Base-by-base conservation (phyloP, 192 early-diverging fungal species). In the Dimargaris cristalligena region DNA sequence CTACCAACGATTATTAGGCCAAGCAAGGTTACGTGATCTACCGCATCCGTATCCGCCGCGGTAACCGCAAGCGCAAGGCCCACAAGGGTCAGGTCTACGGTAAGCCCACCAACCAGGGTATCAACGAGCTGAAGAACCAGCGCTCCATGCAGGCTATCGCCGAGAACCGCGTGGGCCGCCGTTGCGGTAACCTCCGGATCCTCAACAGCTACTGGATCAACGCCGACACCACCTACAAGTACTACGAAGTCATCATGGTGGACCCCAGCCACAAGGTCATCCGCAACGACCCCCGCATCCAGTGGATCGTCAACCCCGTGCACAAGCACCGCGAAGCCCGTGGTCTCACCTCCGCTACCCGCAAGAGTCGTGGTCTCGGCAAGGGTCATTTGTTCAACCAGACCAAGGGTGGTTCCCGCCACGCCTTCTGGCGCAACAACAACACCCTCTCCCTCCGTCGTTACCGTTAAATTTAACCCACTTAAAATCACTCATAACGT, bases 151-250 rank as follows among this genome's bases (percentile, higher is more conserved):
- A 85, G 63, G 75, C 88, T 58, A 90, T 86, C 61, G 95, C 93
- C 65, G 95, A 99, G 79, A 89, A 94, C 81, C 92, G 95, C 79
- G 90, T 94, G 61, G 95, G 91, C 66, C 85, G 88, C 74, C 89
- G 83, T 76, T 99, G 95, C 80, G 80, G 77, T 62, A 96, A 96
- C 84, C 80, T 99, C 73, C 90, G 95, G 64, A 93, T 99, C 59
- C 79, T 99, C 62, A 99, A 94, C 90, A 94, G 91, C 58, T 99
- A 99, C 88, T 99, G 95, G 95, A 86, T 99, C 62, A 99, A 99
- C 86, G 83, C 92, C 83, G 95, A 97, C 78, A 77, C 95, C 58
- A 92, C 91, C 71, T 99, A 89, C 89, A 99, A 99, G 84, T 99
- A 86, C 85, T 96, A 77, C 78, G 95, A 99, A 78, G 90, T 99